Conservation (phyloP, 2,329 filamentous ascomycete genomes). For the Aspergillus uvarum region DNA sequence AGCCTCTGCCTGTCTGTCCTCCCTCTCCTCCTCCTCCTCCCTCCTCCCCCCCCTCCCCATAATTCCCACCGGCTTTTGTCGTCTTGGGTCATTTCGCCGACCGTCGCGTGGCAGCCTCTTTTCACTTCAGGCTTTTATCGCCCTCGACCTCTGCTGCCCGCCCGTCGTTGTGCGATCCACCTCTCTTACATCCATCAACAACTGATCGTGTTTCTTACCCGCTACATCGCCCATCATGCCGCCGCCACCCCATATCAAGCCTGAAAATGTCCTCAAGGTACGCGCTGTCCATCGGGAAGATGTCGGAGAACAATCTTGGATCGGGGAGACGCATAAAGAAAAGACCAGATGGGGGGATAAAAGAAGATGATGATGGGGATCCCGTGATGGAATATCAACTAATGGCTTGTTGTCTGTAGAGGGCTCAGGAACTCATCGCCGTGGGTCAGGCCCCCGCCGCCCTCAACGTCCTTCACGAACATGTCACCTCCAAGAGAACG, state of each 20-base stretch:
- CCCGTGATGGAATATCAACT: not conserved
- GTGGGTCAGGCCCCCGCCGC: slow-evolving; percentile 91
- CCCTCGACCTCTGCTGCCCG: slow-evolving; percentile 32
- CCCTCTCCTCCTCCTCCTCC: not conserved
- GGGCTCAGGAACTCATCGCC: slow-evolving; percentile 97
- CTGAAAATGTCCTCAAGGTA: slow-evolving; percentile 95
- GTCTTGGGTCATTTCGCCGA: slow-evolving; percentile 26
- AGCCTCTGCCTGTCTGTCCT: not conserved
- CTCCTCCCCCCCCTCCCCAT: not conserved
- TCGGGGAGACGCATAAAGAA: not conserved
- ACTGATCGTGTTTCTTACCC: slow-evolving; percentile 26
- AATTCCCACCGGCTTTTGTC: slow-evolving; percentile 22
- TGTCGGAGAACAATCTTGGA: not conserved
- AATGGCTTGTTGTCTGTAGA: slow-evolving; percentile 44
- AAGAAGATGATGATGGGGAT: not conserved
- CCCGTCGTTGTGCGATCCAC: slow-evolving; percentile 25
- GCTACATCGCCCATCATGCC: slow-evolving; percentile 64
- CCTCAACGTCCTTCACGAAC: slow-evolving; percentile 93
- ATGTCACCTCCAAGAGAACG: slow-evolving; percentile 97
- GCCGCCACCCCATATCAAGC: slow-evolving; percentile 94
- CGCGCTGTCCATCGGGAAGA: slow-evolving; percentile 24
- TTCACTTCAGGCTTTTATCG: slow-evolving; percentile 22
- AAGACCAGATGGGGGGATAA: not conserved
- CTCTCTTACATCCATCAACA: slow-evolving; percentile 14
- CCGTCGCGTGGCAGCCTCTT: slow-evolving; percentile 39